Evolutionary conservation across 176 grass and related monocot genomes (phyloP).

Genomic region (Avena sativa): DNA sequence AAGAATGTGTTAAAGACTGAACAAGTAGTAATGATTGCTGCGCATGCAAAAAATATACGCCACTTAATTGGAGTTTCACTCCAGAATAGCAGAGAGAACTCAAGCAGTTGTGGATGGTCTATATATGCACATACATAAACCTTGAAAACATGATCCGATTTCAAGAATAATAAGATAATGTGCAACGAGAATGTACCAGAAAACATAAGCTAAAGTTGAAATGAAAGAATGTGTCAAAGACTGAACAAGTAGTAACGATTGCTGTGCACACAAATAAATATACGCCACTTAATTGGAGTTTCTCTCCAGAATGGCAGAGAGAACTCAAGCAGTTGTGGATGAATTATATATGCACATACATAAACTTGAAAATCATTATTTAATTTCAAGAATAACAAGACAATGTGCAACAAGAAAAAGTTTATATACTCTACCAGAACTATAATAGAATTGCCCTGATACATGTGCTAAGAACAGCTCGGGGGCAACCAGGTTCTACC

Average conservation of each 20-base stretch:
- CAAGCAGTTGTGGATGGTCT: conserved; percentile 12
- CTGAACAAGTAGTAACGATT: neutral
- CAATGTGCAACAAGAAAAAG: conserved; percentile 17
- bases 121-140: conserved; percentile 33
- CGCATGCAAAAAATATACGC: neutral
- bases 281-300: conserved; percentile 18
- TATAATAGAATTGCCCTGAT: neutral
- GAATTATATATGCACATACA: neutral
- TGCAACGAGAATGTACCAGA: conserved; percentile 36
- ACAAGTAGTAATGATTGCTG: neutral
- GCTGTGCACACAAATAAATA: neutral
- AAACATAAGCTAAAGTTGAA: neutral
- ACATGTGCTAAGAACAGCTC: conserved; percentile 3
- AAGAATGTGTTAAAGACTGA: conserved; percentile 25
- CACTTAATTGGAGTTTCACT: conserved; percentile 24
- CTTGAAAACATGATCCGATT: conserved; percentile 28
- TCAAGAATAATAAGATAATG: conserved; percentile 48
- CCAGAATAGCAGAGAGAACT: conserved; percentile 25
- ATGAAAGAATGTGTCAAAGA: conserved; percentile 8
- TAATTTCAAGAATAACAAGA: neutral
- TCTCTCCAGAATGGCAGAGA: conserved; percentile 13
- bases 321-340: conserved; percentile 29
- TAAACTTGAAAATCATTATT: conserved; percentile 19
- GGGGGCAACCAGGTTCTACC: neutral
- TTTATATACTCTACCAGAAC: neutral